Percentiles rank a stretch among this genome's conserved stretches.
Conservation (phyloP, 805 yeast genomes). For the Metschnikowia hibisci region DNA sequence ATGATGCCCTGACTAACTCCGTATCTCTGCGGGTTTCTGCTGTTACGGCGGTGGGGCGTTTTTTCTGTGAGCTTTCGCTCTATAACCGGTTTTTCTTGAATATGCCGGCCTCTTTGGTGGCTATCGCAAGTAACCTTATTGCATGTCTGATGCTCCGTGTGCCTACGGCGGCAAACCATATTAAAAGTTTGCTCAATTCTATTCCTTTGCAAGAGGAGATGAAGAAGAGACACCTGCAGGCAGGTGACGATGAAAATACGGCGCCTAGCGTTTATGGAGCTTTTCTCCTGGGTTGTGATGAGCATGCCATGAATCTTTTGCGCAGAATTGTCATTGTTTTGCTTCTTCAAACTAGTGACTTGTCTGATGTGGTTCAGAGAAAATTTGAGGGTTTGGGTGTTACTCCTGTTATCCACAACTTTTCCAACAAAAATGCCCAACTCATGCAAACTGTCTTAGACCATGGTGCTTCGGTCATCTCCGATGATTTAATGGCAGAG, state of each 20-base stretch:
- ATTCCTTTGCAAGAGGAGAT: slow-evolving; percentile 4
- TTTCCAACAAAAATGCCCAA: slow-evolving; percentile 17
- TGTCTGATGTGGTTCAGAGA: slow-evolving; percentile 49
- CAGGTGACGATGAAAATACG: slow-evolving; percentile 39
- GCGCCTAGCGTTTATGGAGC: slow-evolving; percentile 43
- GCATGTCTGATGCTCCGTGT: slow-evolving; percentile 53
- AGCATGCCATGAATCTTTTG: slow-evolving; percentile 32
- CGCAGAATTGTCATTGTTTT: slow-evolving; percentile 43
- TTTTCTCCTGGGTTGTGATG: slow-evolving; percentile 46
- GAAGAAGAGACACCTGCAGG: slow-evolving; percentile 11
- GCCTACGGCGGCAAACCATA: slow-evolving; percentile 33
- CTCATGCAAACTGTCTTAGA: slow-evolving; percentile 13
- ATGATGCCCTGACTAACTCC: slow-evolving; percentile 8
- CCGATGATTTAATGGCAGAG: slow-evolving; percentile 10
- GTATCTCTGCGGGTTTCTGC: slow-evolving; percentile 42
- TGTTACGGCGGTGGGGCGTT: slow-evolving; percentile 50
- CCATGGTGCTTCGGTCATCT: slow-evolving; percentile 10
- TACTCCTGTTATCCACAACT: slow-evolving; percentile 41
- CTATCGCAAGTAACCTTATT: slow-evolving; percentile 47
- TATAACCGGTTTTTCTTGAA: slow-evolving; percentile 48
- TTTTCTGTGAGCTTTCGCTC: slow-evolving; percentile 51
- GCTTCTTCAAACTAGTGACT: slow-evolving; percentile 39
- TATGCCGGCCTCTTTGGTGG: slow-evolving; percentile 43
- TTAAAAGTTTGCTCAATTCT: slow-evolving; percentile 9
- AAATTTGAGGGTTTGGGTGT: slow-evolving; percentile 53